phyloP scores from a whole-genome alignment of 345 rosid species.

The Euphorbia lathyris region DNA sequence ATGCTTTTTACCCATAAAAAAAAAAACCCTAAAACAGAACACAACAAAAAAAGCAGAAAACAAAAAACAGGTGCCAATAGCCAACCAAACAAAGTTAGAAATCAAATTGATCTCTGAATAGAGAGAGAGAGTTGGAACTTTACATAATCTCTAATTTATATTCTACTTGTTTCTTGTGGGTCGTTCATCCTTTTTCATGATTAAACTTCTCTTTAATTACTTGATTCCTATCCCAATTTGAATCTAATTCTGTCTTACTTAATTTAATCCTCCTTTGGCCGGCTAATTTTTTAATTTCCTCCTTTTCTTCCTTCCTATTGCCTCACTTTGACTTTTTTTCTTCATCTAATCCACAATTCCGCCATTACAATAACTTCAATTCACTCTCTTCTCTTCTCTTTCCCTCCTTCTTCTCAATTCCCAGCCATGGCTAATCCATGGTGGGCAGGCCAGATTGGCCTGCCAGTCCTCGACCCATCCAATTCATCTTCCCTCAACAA shows the following conservation, averaged over 20 bases:
- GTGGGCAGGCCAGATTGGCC: slow-evolving; percentile 64
- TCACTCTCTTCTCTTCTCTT: neutral
- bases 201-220: slow-evolving; percentile 18
- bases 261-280: neutral
- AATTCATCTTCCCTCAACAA: slow-evolving; percentile 47
- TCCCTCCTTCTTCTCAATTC: neutral
- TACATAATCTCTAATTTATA: slow-evolving; percentile 7
- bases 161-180: neutral
- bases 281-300: neutral
- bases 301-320: neutral
- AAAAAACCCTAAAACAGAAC: slow-evolving; percentile 12
- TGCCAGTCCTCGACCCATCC: slow-evolving; percentile 54
- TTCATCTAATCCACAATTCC: neutral
- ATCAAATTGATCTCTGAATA: slow-evolving; percentile 10
- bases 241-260: slow-evolving; percentile 47
- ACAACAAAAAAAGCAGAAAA: slow-evolving; percentile 15
- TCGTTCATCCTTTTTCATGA: slow-evolving; percentile 11
- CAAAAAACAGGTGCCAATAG: neutral
- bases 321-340: slow-evolving; percentile 36
- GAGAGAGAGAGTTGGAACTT: neutral
- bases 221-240: slow-evolving; percentile 45
- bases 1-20: no score
- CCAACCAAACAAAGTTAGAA: neutral
- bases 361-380: neutral
- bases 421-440: slow-evolving; percentile 66